phyloP scores from a whole-genome alignment of 1,284 basidiomycete species.

The Macrocystidia cucumis region DNA sequence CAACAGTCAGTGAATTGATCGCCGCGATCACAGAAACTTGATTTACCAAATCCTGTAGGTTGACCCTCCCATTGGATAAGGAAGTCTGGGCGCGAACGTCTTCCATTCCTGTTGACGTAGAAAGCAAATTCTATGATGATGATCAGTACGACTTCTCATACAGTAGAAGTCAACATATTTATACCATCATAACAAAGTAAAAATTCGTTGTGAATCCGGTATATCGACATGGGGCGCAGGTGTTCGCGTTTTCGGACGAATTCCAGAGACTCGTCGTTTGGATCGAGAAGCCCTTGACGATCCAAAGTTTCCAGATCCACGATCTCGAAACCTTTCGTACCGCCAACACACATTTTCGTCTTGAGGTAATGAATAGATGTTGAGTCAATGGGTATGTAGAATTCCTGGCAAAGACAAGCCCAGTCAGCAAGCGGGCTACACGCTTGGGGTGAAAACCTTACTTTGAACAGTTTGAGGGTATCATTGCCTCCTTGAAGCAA shows the following conservation, averaged over 20 bases:
- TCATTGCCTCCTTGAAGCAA: slow-evolving; percentile 93
- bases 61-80: slow-evolving; percentile 97
- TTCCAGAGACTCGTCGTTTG: slow-evolving; percentile 85
- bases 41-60: slow-evolving; percentile 85
- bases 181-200: slow-evolving; percentile 95
- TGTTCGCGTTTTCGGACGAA: slow-evolving; percentile 91
- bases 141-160: slow-evolving; percentile 8
- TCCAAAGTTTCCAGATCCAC: slow-evolving; percentile 97
- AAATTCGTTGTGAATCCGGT: slow-evolving; percentile 95
- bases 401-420: slow-evolving; percentile 55
- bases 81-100: slow-evolving; percentile 86
- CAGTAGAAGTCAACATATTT: slow-evolving; percentile 16
- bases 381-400: slow-evolving; percentile 97
- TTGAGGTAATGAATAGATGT: slow-evolving; percentile 97
- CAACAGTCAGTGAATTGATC: slow-evolving; percentile 6
- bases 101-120: slow-evolving; percentile 96
- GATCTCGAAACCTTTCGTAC: slow-evolving; percentile 98
- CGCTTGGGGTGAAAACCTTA: slow-evolving; percentile 25
- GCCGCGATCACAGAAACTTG: not conserved
- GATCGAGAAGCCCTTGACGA: slow-evolving; percentile 94
- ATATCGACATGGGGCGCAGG: slow-evolving; percentile 93
- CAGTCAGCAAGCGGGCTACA: slow-evolving; percentile 8
- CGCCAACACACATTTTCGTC: slow-evolving; percentile 96
- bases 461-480: slow-evolving; percentile 90
- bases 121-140: slow-evolving; percentile 84